A percentile compares a stretch with the other conserved stretches of the same genome.
These are phyloP conservation scores for Barbarea vulgaris DNA, from an alignment of 345 rosid species.

Conservation along the genomic window DNA sequence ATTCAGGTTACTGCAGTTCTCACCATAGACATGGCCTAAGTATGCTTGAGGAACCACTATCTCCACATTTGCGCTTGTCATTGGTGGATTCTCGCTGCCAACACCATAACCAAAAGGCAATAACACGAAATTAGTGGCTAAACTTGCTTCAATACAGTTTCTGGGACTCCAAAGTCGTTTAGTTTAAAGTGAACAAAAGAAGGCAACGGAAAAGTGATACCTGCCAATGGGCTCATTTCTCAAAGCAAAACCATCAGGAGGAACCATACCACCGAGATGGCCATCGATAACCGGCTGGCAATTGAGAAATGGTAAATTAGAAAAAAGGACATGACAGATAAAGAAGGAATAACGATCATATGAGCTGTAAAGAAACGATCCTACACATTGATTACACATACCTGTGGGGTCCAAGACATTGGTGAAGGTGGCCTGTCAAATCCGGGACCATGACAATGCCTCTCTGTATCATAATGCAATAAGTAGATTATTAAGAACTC, in stretches of 20 bases:
- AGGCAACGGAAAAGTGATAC: conserved; percentile 34
- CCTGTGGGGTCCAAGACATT: conserved; percentile 77
- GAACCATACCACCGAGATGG: conserved; percentile 54
- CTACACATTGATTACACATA: conserved; percentile 31
- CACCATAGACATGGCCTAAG: conserved; percentile 70
- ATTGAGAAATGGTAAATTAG: conserved; percentile 5
- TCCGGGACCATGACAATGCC: conserved; percentile 66
- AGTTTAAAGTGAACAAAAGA: background rate
- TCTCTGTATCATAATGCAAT: conserved; percentile 51
- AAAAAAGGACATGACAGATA: conserved; percentile 1
- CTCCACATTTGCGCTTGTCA: conserved; percentile 56
- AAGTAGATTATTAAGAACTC: conserved; percentile 34
- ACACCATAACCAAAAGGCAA: conserved; percentile 16
- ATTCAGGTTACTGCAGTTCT: conserved; percentile 55
- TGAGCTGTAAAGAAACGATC: background rate
- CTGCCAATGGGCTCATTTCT: conserved; percentile 61
- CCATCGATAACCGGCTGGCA: conserved; percentile 52
- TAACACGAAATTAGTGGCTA: background rate
- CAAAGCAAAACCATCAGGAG: conserved; percentile 55
- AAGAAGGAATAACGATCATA: background rate
- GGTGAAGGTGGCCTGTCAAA: conserved; percentile 75
- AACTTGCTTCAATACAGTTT: background rate
- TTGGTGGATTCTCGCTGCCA: conserved; percentile 54
- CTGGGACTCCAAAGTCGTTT: background rate
- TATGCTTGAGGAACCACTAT: conserved; percentile 63